Conservation (phyloP, 345 rosid species). For the Nasturtium officinale region DNA sequence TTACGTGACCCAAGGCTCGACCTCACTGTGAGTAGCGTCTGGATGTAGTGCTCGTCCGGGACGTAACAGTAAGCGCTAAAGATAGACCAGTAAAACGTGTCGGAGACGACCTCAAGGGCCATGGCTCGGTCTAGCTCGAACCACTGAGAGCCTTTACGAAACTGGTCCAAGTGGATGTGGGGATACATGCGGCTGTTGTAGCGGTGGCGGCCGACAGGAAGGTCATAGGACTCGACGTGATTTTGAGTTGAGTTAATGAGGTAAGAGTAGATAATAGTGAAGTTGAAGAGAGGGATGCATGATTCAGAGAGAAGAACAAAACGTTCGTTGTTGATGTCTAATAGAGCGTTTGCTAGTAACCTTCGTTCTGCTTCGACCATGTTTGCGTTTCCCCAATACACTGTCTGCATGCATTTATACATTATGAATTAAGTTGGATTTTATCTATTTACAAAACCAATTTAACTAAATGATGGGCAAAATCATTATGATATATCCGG, state of each 20-base stretch:
- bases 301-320: slow-evolving; percentile 79
- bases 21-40: slow-evolving; percentile 54
- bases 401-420: slow-evolving; percentile 51
- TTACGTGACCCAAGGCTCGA: slow-evolving; percentile 44
- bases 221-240: slow-evolving; percentile 63
- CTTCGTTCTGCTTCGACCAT: slow-evolving; percentile 91
- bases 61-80: slow-evolving; percentile 60
- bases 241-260: slow-evolving; percentile 53
- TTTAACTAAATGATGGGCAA: not conserved
- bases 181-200: slow-evolving; percentile 63
- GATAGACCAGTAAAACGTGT: slow-evolving; percentile 54
- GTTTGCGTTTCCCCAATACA: slow-evolving; percentile 66
- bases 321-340: slow-evolving; percentile 66
- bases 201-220: slow-evolving; percentile 62
- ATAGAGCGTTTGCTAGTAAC: slow-evolving; percentile 71
- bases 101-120: slow-evolving; percentile 64
- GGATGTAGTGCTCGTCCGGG: slow-evolving; percentile 79
- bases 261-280: slow-evolving; percentile 62
- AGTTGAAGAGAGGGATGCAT: slow-evolving; percentile 84
- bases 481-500: not conserved
- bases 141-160: slow-evolving; percentile 95
- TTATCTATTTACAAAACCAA: not conserved
- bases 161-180: slow-evolving; percentile 46
- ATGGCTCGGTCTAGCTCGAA: slow-evolving; percentile 66
- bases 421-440: slow-evolving; percentile 1